A percentile compares a stretch with the other conserved stretches of the same genome.
These are phyloP conservation scores for Neurospora sp. DNA, from an alignment of 495 filamentous ascomycete genomes.

Conservation along the genomic window DNA sequence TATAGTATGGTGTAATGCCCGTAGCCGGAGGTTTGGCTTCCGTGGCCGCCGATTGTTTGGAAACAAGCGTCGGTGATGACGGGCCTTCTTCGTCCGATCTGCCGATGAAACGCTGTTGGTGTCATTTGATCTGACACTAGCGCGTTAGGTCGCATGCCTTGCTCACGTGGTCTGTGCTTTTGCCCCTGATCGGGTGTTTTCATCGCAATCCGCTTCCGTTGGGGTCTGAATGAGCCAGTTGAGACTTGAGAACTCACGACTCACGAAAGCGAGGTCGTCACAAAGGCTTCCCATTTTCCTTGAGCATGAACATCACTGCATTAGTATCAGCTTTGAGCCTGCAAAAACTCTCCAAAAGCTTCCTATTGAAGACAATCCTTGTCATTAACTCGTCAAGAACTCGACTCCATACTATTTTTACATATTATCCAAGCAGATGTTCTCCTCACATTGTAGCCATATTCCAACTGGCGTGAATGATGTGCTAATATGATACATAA, in stretches of 20 bases:
- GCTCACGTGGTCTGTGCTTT: not conserved
- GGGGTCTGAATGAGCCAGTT: not conserved
- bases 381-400: not conserved
- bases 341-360: not conserved
- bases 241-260: not conserved
- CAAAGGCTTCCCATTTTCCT: not conserved
- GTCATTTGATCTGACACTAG: not conserved
- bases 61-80: slow-evolving; percentile 4
- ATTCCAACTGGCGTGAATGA: not conserved
- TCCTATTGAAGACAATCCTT: not conserved
- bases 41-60: too few relatives aligned
- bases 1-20: too few relatives aligned
- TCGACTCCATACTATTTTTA: not conserved
- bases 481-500: not conserved
- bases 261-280: not conserved
- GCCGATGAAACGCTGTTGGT: slow-evolving; percentile 7
- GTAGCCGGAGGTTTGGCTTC: too few relatives aligned
- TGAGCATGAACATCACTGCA: not conserved
- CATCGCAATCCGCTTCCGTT: not conserved
- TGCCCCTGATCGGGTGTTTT: not conserved
- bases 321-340: not conserved
- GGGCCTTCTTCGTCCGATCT: slow-evolving; percentile 11
- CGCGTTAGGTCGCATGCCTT: not conserved
- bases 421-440: not conserved
- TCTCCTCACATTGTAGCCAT: not conserved